Conservation (phyloP, 345 rosid genomes). For the Brassica juncea region DNA sequence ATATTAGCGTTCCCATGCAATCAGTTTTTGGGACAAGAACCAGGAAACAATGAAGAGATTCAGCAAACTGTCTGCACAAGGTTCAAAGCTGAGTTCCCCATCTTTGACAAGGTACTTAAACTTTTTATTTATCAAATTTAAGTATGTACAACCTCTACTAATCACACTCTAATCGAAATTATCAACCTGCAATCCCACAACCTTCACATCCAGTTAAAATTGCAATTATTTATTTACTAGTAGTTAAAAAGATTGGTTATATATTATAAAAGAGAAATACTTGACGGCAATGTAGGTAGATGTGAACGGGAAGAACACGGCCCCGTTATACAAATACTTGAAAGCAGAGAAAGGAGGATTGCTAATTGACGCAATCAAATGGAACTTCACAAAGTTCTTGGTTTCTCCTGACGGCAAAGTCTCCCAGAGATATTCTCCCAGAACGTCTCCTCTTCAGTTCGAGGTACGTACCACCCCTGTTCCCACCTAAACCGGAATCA, state of each 20-base stretch:
- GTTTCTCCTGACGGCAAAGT: constrained; percentile 75
- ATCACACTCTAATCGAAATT: not conserved
- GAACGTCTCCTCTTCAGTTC: constrained; percentile 80
- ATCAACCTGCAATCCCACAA: not conserved
- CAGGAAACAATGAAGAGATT: constrained; percentile 83
- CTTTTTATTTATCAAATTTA: not conserved
- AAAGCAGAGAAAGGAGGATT: constrained; percentile 82
- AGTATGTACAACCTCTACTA: not conserved
- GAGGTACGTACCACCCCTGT: constrained; percentile 52
- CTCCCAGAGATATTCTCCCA: constrained; percentile 74
- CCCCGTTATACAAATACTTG: constrained; percentile 75
- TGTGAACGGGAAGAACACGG: constrained; percentile 85
- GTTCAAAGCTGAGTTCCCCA: constrained; percentile 94
- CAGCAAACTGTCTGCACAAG: constrained; percentile 72
- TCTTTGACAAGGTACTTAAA: constrained; percentile 70
- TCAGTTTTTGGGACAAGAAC: constrained; percentile 91
- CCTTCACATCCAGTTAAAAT: not conserved
- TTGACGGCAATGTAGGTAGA: constrained; percentile 55
- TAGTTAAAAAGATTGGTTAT: not conserved
- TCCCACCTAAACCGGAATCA: constrained; percentile 6
- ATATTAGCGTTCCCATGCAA: constrained; percentile 94
- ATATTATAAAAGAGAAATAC: not conserved
- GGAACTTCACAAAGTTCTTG: constrained; percentile 95
- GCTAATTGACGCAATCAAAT: constrained; percentile 77
- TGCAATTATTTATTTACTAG: not conserved